Conservation (phyloP, 2,329 filamentous ascomycete species). For the Pyricularia sp. region DNA sequence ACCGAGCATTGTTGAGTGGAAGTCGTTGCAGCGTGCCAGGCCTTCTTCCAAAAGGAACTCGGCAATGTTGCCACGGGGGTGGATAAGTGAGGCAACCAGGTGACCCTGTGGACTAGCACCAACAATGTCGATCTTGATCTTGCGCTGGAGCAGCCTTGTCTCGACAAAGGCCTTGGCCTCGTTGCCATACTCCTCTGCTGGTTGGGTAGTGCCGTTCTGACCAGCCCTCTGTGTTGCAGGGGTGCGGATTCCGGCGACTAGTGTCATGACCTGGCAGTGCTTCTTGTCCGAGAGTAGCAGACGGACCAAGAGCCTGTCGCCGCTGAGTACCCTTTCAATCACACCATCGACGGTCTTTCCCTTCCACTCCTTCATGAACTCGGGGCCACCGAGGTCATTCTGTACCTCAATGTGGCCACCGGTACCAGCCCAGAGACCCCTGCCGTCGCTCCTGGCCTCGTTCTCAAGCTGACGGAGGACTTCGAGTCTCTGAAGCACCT, state of each 20-base stretch:
- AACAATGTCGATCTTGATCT: conserved; percentile 72
- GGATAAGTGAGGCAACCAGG: conserved; percentile 77
- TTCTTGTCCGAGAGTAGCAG: conserved; percentile 72
- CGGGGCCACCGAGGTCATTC: conserved; percentile 71
- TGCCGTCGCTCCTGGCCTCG: conserved; percentile 67
- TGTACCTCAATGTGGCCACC: conserved; percentile 64
- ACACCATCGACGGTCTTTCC: conserved; percentile 76
- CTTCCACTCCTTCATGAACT: conserved; percentile 78
- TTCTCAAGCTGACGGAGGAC: conserved; percentile 69
- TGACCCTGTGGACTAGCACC: conserved; percentile 86
- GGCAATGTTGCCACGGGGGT: conserved; percentile 87
- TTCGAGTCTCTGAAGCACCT: conserved; percentile 62
- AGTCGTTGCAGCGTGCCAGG: conserved; percentile 86
- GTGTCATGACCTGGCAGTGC: conserved; percentile 80
- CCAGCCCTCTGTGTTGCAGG: conserved; percentile 83
- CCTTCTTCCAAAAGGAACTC: conserved; percentile 84
- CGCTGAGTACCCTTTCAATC: conserved; percentile 83
- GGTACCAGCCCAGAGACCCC: conserved; percentile 68
- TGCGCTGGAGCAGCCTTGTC: conserved; percentile 73
- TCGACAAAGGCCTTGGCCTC: conserved; percentile 88
- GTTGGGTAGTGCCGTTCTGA: conserved; percentile 67
- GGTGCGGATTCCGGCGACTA: conserved; percentile 80
- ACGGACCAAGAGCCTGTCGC: conserved; percentile 80
- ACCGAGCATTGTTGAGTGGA: conserved; percentile 88
- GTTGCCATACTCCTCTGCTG: conserved; percentile 82